These are phyloP conservation scores for Macrophomina tecta DNA, from an alignment of 2,329 filamentous ascomycete genomes.

Conservation along the genomic window DNA sequence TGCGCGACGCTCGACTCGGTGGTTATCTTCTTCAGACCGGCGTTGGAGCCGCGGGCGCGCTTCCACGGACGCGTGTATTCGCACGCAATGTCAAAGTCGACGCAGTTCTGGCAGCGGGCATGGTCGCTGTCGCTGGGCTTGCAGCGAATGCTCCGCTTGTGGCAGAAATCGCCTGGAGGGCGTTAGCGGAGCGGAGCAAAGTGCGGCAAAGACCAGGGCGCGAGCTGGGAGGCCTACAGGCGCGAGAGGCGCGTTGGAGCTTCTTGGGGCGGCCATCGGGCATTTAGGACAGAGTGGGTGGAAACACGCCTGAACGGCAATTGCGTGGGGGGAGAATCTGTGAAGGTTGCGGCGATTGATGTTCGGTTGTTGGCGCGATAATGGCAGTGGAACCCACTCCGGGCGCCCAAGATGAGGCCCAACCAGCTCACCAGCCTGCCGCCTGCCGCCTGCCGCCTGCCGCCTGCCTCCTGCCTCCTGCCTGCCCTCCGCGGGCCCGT, in stretches of 20 bases:
- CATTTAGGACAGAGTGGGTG: constrained; percentile 26
- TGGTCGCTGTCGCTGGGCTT: constrained; percentile 44
- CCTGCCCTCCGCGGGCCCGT: not conserved
- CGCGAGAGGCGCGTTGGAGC: constrained; percentile 44
- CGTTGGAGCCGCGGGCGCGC: constrained; percentile 32
- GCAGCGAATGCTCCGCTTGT: constrained; percentile 56
- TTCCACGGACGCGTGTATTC: constrained; percentile 55
- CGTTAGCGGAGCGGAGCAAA: not conserved
- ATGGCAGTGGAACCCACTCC: constrained; percentile 11
- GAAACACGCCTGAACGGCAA: constrained; percentile 23
- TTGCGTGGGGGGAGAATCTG: not conserved
- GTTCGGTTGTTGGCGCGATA: constrained; percentile 17
- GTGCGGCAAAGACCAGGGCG: not conserved
- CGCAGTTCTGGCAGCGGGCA: constrained; percentile 56
- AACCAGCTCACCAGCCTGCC: too few relatives aligned
- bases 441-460: too few relatives aligned
- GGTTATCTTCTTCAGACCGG: not conserved
- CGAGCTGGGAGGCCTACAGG: constrained; percentile 32
- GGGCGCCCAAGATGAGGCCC: too few relatives aligned
- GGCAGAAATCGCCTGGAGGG: constrained; percentile 54
- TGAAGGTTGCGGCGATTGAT: not conserved
- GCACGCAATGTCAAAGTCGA: constrained; percentile 57
- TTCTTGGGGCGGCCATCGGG: constrained; percentile 41
- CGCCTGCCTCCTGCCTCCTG: too few relatives aligned
- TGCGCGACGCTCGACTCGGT: constrained; percentile 7